Evolutionary conservation across 371 early-diverging fungal genomes (phyloP).

Genomic region (Mortierella sp.): DNA sequence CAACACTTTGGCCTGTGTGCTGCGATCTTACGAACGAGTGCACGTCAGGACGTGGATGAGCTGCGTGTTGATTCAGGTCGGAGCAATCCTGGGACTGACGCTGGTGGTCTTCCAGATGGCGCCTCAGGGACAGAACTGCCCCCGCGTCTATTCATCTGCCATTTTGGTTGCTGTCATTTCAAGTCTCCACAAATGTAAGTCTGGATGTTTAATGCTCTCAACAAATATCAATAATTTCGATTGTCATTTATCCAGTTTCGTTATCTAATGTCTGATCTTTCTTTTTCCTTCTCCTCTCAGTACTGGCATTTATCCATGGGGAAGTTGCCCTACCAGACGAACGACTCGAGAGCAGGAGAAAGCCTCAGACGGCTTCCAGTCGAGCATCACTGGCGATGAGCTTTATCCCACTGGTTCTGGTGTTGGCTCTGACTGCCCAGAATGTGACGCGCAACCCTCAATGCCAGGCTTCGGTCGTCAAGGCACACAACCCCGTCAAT

Average conservation of each 20-base stretch:
- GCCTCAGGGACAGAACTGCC: constrained; percentile 48
- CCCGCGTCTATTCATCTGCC: constrained; percentile 51
- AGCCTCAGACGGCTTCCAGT: constrained; percentile 25
- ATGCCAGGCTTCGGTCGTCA: constrained; percentile 55
- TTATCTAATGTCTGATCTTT: background rate
- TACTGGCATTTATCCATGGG: constrained; percentile 53
- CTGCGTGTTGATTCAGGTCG: constrained; percentile 51
- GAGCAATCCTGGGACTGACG: constrained; percentile 48
- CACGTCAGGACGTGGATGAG: constrained; percentile 44
- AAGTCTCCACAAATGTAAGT: constrained; percentile 55
- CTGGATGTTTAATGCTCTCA: background rate
- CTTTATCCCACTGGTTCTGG: constrained; percentile 52
- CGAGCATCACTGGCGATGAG: constrained; percentile 45
- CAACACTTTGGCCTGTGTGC: constrained; percentile 57
- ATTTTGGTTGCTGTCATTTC: constrained; percentile 49
- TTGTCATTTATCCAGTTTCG: background rate
- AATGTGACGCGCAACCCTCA: constrained; percentile 59
- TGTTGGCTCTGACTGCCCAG: constrained; percentile 52
- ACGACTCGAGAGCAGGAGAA: constrained; percentile 35
- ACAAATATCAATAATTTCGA: background rate
- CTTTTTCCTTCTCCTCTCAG: constrained; percentile 13
- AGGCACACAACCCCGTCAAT: constrained; percentile 42
- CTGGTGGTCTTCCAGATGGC: constrained; percentile 57
- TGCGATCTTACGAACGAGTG: constrained; percentile 43
- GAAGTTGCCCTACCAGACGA: constrained; percentile 59